A percentile compares a stretch with the other conserved stretches of the same genome.
phyloP scores from a whole-genome alignment of 176 grass and related monocot genomes.

The Triticum urartu region DNA sequence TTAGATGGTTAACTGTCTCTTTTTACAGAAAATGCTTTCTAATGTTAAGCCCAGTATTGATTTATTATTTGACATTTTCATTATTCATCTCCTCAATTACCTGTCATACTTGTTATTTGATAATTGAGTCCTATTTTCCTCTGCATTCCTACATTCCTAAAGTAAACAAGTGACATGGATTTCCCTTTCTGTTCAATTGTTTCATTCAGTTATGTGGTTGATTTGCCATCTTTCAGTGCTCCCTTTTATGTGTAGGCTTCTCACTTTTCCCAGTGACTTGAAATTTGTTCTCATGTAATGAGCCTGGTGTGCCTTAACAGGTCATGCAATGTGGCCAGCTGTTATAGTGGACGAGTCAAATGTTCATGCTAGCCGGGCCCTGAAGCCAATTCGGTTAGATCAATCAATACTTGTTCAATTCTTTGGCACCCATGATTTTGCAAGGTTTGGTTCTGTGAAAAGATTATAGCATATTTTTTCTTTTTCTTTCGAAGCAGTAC shows the following conservation, averaged over 20 bases:
- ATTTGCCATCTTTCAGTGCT: not conserved
- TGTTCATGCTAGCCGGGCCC: constrained; percentile 49
- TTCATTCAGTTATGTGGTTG: not conserved
- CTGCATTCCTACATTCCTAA: constrained; percentile 1
- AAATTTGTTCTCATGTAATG: constrained; percentile 21
- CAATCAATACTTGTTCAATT: constrained; percentile 90
- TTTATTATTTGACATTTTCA: constrained; percentile 5
- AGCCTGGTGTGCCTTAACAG: constrained; percentile 54
- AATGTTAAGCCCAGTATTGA: not conserved
- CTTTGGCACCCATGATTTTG: constrained; percentile 99
- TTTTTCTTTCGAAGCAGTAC: constrained; percentile 23
- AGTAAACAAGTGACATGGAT: constrained; percentile 6
- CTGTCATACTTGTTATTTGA: not conserved
- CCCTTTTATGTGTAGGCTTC: not conserved
- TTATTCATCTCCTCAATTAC: constrained; percentile 13
- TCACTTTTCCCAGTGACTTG: not conserved
- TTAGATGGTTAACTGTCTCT: not conserved
- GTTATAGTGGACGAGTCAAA: constrained; percentile 85
- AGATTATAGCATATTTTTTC: not conserved
- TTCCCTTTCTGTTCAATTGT: not conserved
- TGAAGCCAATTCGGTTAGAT: constrained; percentile 65
- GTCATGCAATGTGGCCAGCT: constrained; percentile 98
- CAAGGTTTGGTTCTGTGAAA: constrained; percentile 66
- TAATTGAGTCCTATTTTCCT: not conserved
- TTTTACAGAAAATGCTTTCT: constrained; percentile 21